Conservation (phyloP, 805 yeast species). For the Teunomyces gatunensis region DNA sequence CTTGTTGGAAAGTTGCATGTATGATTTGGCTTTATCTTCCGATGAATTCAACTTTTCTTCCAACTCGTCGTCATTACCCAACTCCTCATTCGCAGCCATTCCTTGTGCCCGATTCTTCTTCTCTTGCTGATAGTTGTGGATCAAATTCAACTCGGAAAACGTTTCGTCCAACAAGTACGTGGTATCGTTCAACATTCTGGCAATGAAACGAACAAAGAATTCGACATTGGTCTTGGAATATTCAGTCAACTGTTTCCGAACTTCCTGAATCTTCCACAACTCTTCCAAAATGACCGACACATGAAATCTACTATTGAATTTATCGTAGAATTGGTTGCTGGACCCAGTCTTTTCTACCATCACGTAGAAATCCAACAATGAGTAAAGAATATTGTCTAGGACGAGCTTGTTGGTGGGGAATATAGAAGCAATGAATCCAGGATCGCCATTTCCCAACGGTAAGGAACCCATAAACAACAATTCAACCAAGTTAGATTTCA, state of each 20-base stretch:
- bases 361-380: conserved; percentile 85
- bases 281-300: conserved; percentile 80
- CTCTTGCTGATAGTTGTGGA: conserved; percentile 74
- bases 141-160: conserved; percentile 69
- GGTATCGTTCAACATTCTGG: conserved; percentile 91
- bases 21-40: conserved; percentile 76
- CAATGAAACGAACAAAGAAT: conserved; percentile 88
- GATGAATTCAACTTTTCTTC: conserved; percentile 54
- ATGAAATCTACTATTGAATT: conserved; percentile 85
- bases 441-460: conserved; percentile 51
- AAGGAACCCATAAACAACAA: conserved; percentile 72
- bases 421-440: conserved; percentile 72
- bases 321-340: conserved; percentile 91
- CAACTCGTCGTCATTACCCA: conserved; percentile 61
- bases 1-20: conserved; percentile 79
- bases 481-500: conserved; percentile 82
- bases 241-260: conserved; percentile 62
- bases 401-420: conserved; percentile 65
- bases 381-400: conserved; percentile 65
- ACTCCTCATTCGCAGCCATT: conserved; percentile 30
- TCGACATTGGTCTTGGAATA: conserved; percentile 71
- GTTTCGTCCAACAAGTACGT: conserved; percentile 92
- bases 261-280: conserved; percentile 73
- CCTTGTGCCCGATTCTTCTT: conserved; percentile 45
- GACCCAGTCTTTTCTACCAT: conserved; percentile 96